Evolutionary conservation across 257 asterid genomes (phyloP).

Genomic region (Salvia splendens): DNA sequence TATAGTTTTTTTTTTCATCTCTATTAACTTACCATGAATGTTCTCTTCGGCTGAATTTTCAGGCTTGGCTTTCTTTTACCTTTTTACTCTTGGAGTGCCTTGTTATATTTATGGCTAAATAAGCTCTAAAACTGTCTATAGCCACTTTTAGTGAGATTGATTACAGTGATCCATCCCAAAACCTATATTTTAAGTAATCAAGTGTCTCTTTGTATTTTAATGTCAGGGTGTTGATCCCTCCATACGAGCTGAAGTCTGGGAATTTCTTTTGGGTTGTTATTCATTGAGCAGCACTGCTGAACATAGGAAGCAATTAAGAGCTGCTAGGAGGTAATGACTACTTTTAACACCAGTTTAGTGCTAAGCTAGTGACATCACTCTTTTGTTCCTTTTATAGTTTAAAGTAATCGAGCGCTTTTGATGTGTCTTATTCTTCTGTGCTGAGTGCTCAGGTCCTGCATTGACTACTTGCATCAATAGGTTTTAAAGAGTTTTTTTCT

Average conservation of each 20-base stretch:
- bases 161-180: not conserved
- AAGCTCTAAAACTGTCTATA: slow-evolving; percentile 15
- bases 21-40: not conserved
- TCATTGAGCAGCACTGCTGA: slow-evolving; percentile 86
- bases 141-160: slow-evolving; percentile 22
- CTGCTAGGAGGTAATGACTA: slow-evolving; percentile 78
- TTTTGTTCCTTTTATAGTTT: not conserved
- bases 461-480: not conserved
- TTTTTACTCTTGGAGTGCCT: slow-evolving; percentile 4
- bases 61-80: not conserved
- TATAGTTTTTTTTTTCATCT: slow-evolving; percentile 18
- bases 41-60: slow-evolving; percentile 5
- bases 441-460: not conserved
- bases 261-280: slow-evolving; percentile 95
- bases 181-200: slow-evolving; percentile 17
- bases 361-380: too few species aligned
- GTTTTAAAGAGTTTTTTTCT: not conserved
- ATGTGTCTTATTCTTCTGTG: slow-evolving; percentile 1
- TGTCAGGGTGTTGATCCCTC: slow-evolving; percentile 94
- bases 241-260: slow-evolving; percentile 97
- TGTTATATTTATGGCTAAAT: slow-evolving; percentile 19
- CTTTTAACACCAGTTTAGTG: slow-evolving; percentile 26
- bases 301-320: slow-evolving; percentile 71
- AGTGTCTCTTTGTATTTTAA: slow-evolving; percentile 36
- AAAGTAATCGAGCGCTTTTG: not conserved